Evolutionary conservation across 1,284 basidiomycete species (phyloP).

Genomic region (Takashimella tepidaria): DNA sequence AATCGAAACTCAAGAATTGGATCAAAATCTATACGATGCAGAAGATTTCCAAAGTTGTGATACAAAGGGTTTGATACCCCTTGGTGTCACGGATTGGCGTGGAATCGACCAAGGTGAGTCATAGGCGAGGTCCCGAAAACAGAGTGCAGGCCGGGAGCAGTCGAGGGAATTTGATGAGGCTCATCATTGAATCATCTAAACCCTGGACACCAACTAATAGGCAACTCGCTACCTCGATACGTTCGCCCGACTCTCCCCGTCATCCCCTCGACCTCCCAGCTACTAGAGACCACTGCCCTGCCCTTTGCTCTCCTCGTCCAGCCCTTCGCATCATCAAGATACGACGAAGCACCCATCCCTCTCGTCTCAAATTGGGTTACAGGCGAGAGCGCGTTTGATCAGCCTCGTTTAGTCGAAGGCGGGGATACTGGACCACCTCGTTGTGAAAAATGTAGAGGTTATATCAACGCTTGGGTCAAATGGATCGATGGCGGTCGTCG

Average conservation of each 20-base stretch:
- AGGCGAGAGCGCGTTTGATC: conserved; percentile 49
- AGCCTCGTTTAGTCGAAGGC: conserved; percentile 65
- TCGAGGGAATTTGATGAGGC: too few species aligned
- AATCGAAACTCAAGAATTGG: conserved; percentile 73
- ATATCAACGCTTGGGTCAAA: conserved; percentile 91
- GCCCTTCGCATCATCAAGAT: conserved; percentile 78
- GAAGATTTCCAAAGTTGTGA: conserved; percentile 70
- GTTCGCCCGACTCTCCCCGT: conserved; percentile 63
- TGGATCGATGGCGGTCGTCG: conserved; percentile 79
- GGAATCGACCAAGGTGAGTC: conserved; percentile 84
- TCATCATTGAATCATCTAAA: too few species aligned
- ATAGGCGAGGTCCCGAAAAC: background rate
- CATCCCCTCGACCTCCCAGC: conserved; percentile 72
- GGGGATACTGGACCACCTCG: conserved; percentile 68
- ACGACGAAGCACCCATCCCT: conserved; percentile 77
- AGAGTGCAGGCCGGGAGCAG: too few species aligned
- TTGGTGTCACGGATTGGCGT: conserved; percentile 80
- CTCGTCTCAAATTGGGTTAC: conserved; percentile 54
- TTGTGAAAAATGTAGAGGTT: conserved; percentile 80
- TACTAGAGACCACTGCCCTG: conserved; percentile 75
- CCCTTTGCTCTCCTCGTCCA: conserved; percentile 83
- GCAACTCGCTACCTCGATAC: conserved; percentile 65
- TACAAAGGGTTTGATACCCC: conserved; percentile 67
- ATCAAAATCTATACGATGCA: conserved; percentile 76
- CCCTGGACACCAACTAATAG: conserved; percentile 46